Conservation (phyloP, 306 rosid species). For the Vigna reflexopilosa region DNA sequence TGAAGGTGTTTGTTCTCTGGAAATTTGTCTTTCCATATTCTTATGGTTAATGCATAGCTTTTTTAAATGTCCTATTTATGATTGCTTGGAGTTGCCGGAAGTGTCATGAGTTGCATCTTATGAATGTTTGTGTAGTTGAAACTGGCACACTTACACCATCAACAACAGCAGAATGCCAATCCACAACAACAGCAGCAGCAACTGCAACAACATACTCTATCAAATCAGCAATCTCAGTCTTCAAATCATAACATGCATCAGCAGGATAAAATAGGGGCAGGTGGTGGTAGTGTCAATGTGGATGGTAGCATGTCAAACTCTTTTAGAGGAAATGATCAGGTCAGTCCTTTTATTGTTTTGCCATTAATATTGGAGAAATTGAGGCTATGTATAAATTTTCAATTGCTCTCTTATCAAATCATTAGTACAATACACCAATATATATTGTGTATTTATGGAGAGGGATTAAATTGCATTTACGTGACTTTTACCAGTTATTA, state of each 20-base stretch:
- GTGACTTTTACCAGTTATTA: no score
- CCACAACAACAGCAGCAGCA: conserved; percentile 83
- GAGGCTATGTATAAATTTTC: conserved; percentile 21
- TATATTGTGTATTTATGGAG: no score
- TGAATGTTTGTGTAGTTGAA: conserved; percentile 62
- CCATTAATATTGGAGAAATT: conserved; percentile 2
- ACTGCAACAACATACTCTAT: conserved; percentile 84
- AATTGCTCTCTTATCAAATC: conserved; percentile 9
- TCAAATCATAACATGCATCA: conserved; percentile 85
- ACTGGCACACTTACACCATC: conserved; percentile 85
- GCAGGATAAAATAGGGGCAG: conserved; percentile 85
- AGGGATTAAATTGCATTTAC: no score
- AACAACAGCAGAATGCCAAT: conserved; percentile 72
- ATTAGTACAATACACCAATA: conserved; percentile 6
- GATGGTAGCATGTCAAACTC: conserved; percentile 96
- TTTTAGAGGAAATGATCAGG: conserved; percentile 98
- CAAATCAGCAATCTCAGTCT: conserved; percentile 84
- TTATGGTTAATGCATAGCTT: conserved; percentile 32
- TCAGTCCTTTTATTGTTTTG: conserved; percentile 52
- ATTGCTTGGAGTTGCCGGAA: conserved; percentile 14
- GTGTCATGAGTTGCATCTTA: conserved; percentile 34
- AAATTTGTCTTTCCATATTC: conserved; percentile 37
- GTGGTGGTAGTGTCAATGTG: conserved; percentile 71
- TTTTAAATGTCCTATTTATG: conserved; percentile 3
- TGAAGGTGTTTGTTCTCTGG: conserved; percentile 68